Base-by-base conservation (phyloP, 2,329 filamentous ascomycete genomes). In the Aureobasidium lini region DNA sequence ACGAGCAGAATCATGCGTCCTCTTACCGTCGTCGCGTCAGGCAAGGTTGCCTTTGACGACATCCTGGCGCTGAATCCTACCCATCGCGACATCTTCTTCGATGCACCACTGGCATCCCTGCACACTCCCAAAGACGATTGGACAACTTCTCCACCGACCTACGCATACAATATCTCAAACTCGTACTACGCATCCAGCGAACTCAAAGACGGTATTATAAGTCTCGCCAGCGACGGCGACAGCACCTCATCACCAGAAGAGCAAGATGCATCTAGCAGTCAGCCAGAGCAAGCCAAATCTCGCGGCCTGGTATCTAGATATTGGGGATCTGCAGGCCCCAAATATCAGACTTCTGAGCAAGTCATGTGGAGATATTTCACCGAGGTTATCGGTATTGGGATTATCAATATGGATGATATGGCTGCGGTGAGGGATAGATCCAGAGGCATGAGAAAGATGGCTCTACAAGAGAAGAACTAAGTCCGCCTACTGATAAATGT, bases 71-170 rank as follows among this genome's bases (percentile, higher is more conserved):
- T 56, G 1, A 15, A 56, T 9, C 6, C 28, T 0, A 6, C 1
- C 1, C 77, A 80, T 66, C 75, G 79, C 32, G 79, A 82, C 63
- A 77, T 82, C 60, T 82, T 82, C 72, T 81, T 81, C 68, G 80
- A 56, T n/a, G 52, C 52, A 9, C 13, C 28, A 4, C 18, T 47
- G 4, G 11, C 13, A 2, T n/a, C 28, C 6, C 29, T 47, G 1
- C 44, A 32, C 29, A 13, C 28, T 2, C 2, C 10, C 8, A 13
- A n/a, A 6, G 49, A 53, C 23, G 13, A 31, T 16, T 37, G 36
- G 15, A 40, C 44, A 28, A 40, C 39, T 4, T 36, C 37, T 6
- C 31, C 40, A 9, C 59, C 56, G 7, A 42, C 1, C 4, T 57
- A 43, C 34, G 57, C 16, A 11, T 62, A 57, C 60, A 59, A 59